phyloP scores from a whole-genome alignment of 2,329 filamentous ascomycete species.

The Aquanectria penicillioides region DNA sequence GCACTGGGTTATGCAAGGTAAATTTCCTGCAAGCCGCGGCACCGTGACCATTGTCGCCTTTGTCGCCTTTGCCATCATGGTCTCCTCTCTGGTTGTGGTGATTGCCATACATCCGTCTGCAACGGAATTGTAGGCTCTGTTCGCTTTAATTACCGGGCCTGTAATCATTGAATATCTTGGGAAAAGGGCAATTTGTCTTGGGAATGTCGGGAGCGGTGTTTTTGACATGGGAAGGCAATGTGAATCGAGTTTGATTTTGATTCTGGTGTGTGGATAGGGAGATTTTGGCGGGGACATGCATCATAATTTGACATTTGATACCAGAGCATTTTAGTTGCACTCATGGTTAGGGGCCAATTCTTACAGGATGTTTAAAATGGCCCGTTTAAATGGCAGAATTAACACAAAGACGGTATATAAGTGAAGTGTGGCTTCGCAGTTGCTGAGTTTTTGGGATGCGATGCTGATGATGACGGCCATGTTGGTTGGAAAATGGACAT shows the following conservation, averaged over 20 bases:
- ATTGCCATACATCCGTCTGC: slow-evolving; percentile 60
- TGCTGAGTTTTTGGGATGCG: too few relatives aligned
- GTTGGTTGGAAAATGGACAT: not conserved
- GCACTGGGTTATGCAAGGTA: slow-evolving; percentile 81
- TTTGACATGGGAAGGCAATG: not conserved
- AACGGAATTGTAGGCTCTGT: slow-evolving; percentile 26
- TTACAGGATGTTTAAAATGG: not conserved
- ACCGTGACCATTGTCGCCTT: slow-evolving; percentile 76
- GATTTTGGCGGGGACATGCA: not conserved
- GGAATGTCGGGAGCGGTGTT: not conserved
- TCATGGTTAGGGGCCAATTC: slow-evolving; percentile 10
- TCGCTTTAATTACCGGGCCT: not conserved
- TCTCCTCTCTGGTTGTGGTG: slow-evolving; percentile 68
- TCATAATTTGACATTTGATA: slow-evolving; percentile 23
- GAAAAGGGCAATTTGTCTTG: not conserved
- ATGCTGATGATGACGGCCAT: slow-evolving; percentile 1
- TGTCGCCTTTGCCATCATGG: slow-evolving; percentile 71
- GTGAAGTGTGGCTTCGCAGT: not conserved
- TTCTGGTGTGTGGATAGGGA: slow-evolving; percentile 1
- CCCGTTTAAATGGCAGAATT: not conserved
- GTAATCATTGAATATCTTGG: not conserved
- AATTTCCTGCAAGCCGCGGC: slow-evolving; percentile 81
- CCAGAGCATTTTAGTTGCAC: slow-evolving; percentile 5
- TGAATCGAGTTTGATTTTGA: not conserved
- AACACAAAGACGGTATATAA: too few relatives aligned